Evolutionary conservation across 2,329 filamentous ascomycete genomes (phyloP).

Genomic region (Cladosporium sp.): DNA sequence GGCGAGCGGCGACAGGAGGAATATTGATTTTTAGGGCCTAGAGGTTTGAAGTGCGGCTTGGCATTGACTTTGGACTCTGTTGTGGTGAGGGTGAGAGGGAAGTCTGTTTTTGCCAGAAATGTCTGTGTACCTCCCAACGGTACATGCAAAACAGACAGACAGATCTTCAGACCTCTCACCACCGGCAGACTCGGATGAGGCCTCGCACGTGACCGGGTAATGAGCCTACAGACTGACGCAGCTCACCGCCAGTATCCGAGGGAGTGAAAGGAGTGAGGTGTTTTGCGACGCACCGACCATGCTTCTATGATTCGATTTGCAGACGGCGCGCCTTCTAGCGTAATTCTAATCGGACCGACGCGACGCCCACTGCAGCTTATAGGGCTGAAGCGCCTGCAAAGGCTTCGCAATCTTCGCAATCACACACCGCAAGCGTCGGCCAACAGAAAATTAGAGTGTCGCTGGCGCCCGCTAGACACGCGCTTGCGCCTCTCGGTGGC

Average conservation of each 20-base stretch:
- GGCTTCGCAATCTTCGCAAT: background rate
- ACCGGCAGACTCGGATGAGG: too few species aligned
- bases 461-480: conserved; percentile 8
- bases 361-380: background rate
- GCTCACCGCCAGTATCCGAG: background rate
- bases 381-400: conserved; percentile 9
- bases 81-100: too few species aligned
- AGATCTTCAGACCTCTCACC: background rate
- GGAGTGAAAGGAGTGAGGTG: too few species aligned
- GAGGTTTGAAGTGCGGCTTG: too few species aligned
- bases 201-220: conserved; percentile 10
- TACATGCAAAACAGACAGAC: background rate
- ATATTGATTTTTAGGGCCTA: too few species aligned
- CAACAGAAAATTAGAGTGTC: conserved; percentile 13
- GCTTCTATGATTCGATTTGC: background rate
- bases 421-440: conserved; percentile 5
- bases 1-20: background rate
- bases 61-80: too few species aligned
- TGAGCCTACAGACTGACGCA: background rate
- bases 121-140: too few species aligned
- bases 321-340: conserved; percentile 9
- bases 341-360: conserved; percentile 5
- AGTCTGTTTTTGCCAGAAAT: too few species aligned
- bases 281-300: background rate
- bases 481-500: conserved; percentile 10